phyloP scores from a whole-genome alignment of 2,329 filamentous ascomycete genomes.

The Sodiomyces alkalinus region DNA sequence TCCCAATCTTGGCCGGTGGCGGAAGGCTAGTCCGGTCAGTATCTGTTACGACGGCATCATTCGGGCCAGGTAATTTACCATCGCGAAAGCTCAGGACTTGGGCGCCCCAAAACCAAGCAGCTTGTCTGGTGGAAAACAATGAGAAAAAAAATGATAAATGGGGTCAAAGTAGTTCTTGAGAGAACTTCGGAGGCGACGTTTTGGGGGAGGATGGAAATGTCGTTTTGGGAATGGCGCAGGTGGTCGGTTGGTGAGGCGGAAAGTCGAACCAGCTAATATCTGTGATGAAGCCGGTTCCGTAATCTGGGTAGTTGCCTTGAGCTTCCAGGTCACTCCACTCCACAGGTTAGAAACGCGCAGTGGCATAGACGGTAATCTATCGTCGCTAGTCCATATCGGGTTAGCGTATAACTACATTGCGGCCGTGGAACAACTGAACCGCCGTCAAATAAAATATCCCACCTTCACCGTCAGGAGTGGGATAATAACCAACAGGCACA shows the following conservation, averaged over 20 bases:
- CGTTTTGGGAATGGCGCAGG: slow-evolving; percentile 1
- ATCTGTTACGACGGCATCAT: slow-evolving; percentile 11
- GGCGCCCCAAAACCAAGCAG: slow-evolving; percentile 9
- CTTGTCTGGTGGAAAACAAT: neutral
- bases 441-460: slow-evolving; percentile 11
- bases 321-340: no score
- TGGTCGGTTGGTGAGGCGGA: neutral
- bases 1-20: slow-evolving; percentile 93
- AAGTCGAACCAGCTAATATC: slow-evolving; percentile 1
- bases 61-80: slow-evolving; percentile 19
- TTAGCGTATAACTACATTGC: slow-evolving; percentile 2
- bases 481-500: slow-evolving; percentile 7
- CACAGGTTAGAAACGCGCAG: no score
- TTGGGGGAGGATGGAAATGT: no score
- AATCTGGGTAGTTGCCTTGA: slow-evolving; percentile 13
- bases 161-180: neutral
- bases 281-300: slow-evolving; percentile 10
- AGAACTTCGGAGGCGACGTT: neutral
- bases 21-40: slow-evolving; percentile 56
- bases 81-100: slow-evolving; percentile 20
- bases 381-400: slow-evolving; percentile 6
- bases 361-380: no score
- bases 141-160: no score
- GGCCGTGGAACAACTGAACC: slow-evolving; percentile 9
- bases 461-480: slow-evolving; percentile 9